A percentile compares a stretch with the other conserved stretches of the same genome.
Conservation (phyloP, 1,284 basidiomycete species). For the Ustilago hordei region DNA sequence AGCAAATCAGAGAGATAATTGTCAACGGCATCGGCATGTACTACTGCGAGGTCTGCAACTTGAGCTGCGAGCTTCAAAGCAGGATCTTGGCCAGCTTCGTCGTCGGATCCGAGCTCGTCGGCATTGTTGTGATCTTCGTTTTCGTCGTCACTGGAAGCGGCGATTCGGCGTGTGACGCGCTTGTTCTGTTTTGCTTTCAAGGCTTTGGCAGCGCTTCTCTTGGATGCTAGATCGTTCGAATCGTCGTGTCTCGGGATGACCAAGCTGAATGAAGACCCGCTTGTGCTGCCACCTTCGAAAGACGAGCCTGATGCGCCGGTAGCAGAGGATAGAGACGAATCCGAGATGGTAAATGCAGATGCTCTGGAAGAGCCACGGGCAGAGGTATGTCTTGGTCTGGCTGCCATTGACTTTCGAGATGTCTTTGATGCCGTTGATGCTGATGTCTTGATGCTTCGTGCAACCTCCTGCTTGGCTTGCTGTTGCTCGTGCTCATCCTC, state of each 20-base stretch:
- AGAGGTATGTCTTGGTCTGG: constrained; percentile 15
- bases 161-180: constrained; percentile 24
- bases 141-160: constrained; percentile 28
- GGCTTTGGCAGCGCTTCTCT: background rate
- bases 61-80: constrained; percentile 23
- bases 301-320: constrained; percentile 21
- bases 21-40: constrained; percentile 5
- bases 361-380: background rate
- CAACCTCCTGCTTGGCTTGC: background rate
- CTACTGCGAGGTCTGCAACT: constrained; percentile 18
- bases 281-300: constrained; percentile 20
- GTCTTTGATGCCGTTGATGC: background rate
- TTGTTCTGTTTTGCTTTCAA: constrained; percentile 27
- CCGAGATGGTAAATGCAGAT: constrained; percentile 17
- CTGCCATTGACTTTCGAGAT: constrained; percentile 22
- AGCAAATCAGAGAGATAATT: constrained; percentile 21
- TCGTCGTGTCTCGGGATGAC: constrained; percentile 16
- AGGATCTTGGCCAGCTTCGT: constrained; percentile 29
- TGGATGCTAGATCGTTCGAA: background rate
- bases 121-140: constrained; percentile 9
- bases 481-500: constrained; percentile 16
- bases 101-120: constrained; percentile 18
- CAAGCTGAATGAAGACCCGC: constrained; percentile 27
- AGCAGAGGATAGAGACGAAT: constrained; percentile 25
- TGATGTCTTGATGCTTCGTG: background rate